Evolutionary conservation across 495 filamentous ascomycete genomes (phyloP), one percentile per base, ranked within the genome.

Genomic region (Penicillium pancosmium): DNA sequence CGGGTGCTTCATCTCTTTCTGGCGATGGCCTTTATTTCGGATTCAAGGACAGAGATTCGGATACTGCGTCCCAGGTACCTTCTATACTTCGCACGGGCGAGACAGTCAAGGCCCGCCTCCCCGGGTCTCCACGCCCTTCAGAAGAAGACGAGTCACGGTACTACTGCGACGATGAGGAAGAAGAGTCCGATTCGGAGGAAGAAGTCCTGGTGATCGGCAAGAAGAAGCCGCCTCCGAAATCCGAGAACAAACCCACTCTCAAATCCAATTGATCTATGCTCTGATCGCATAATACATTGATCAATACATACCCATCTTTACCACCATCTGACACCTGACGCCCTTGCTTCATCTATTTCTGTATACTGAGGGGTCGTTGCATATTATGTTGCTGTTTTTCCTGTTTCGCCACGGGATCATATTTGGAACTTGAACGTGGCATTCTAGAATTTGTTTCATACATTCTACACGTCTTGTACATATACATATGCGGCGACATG

Each of bases 1-100:
- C 88, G 33, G 86, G 88, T n/a, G 88, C 88, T n/a, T 90, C 88
- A 27, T 92, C 89, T n/a, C 74, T 91, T 18, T 91, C 87, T 18
- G 85, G 70, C n/a, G 73, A 77, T 60, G 70, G 72, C 3, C 41
- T 59, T 5, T 63, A 63, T 36, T 50, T 55, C 6, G 57, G 63
- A 9, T 51, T 25, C 49, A 68, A 68, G 51, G 73, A 70, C 33
- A 68, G 64, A 36, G 66, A 71, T 13, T 61, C 66, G 27, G 72
- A 77, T 15, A 74, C 73, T 11, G 31, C 67, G 10, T 57, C 62
- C 6, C 58, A 67, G 23, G 66, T 79, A 8, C 74, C 75, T 18
- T 77, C 76, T 2, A 78, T 79, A 19, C 75, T 80, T 50, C 76
- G 76, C 25, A 79, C 76, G 0, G 73, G 75, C 13, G 78, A 80